Evolutionary conservation across 768 basidiomycete genomes (phyloP), one percentile per base, ranked within the genome.

Genomic region (Termitomyces sp.): DNA sequence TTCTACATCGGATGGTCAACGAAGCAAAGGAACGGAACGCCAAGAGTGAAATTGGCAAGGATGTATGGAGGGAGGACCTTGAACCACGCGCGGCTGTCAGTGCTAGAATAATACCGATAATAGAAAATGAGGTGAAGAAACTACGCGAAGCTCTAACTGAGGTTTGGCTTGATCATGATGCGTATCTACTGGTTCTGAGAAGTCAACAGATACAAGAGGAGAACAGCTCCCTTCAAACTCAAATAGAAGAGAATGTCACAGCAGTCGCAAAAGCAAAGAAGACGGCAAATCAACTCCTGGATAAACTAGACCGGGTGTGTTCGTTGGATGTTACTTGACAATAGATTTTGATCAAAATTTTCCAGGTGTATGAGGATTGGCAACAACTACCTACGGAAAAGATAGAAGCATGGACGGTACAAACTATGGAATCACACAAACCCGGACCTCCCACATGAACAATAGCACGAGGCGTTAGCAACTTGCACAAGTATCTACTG

Each of bases 1-100:
- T 75, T 3, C 74, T 92, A 12, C 88, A 91, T 57, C 74, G 75
- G 11, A 79, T 88, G 14, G 82, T 91, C 1, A 81, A 75, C 11
- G 88, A 88, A 32, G 89, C 88, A 59, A 84, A 65, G 63, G 78
- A 77, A 19, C 71, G 78, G 22, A 81, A 84, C 51, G 76, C 75
- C 35, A 72, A 74, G 45, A 75, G 76, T 7, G 76, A 74, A 41
- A 60, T 67, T 12, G 73, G 74, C 0, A 78, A 75, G 14, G 86
- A 90, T 64, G 62, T 78, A 0, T 92, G 89, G 88, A 79, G 70
- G 56, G 80, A 83, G 47, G 74, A 83, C 54, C 68, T 91, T 30
- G 77, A 81, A 44, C 86, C 90, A 2, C 79, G 74, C 14, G 76
- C 75, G 28, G 86, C 85, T 6, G 79, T 83, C 28, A 75, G 79